Base-by-base conservation (phyloP, 108 stramenopile genomes). In the Skeletonema tropicum region DNA sequence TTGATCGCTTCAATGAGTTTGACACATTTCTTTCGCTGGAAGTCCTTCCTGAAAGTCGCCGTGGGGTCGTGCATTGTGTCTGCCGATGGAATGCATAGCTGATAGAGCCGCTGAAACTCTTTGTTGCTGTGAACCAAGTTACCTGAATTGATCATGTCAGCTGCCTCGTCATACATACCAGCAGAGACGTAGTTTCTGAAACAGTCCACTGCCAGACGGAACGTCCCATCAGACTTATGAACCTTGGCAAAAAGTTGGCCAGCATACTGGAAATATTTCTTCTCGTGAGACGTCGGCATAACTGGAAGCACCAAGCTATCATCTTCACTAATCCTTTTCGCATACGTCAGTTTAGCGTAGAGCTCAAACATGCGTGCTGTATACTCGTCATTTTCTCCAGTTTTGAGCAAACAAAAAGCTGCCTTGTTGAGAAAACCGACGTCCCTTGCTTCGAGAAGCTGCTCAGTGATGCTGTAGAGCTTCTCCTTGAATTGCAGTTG, bases 281-380 rank as follows among this genome's bases (percentile, higher is more conserved):
- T 46, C 55, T 73, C 77, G 30, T 79, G 77, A 10, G 45, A 29
- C 36, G 77, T 73, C 19, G 57, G 72, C 17, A 6, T 49, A 49
- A 49, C 48, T 19, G 77, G 17, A n/a, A 67, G 48, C 6, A 46
- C 33, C 25, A 66, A 15, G 1, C 19, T 41, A 35, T 35, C 58
- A 2, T 64, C 48, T 13, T 73, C 64, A 15, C 33, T 10, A 14
- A 60, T 23, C 26, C 77, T 64, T 11, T 66, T 17, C 11, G 73
- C 39, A 21, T 68, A 79, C 31, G 60, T 58, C 12, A 79, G 15
- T n/a, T 60, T 52, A 33, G 71, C 77, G 33, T 79, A 79, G 12
- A 79, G 72, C 38, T 79, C 83, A 74, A 84, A 79, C 78, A 84
- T 79, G 25, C 32, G n/a, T 31, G 83, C 83, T 6, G 65, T 17